Conservation (phyloP, 768 basidiomycete genomes). For the Tephrocybe sp. region DNA sequence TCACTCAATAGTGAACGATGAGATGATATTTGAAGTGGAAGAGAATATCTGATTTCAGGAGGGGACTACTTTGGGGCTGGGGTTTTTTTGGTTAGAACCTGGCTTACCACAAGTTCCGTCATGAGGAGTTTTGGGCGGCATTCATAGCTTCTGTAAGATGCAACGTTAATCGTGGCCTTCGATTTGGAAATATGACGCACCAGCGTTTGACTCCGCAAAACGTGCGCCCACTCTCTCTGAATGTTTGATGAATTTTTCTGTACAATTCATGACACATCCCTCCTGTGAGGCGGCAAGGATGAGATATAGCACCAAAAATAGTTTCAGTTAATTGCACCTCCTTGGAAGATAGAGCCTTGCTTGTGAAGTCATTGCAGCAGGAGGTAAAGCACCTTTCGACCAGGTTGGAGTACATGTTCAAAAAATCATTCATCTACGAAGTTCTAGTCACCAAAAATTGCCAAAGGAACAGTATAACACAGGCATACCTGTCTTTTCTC, state of each 20-base stretch:
- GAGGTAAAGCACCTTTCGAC: slow-evolving; percentile 96
- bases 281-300: slow-evolving; percentile 49
- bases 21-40: too few relatives aligned
- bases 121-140: too few relatives aligned
- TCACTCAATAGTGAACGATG: too few relatives aligned
- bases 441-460: too few relatives aligned
- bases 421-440: slow-evolving; percentile 95
- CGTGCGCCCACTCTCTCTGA: slow-evolving; percentile 91
- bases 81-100: too few relatives aligned
- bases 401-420: slow-evolving; percentile 91
- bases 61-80: too few relatives aligned
- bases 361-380: slow-evolving; percentile 96
- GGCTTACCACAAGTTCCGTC: too few relatives aligned
- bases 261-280: slow-evolving; percentile 88
- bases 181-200: too few relatives aligned
- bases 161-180: too few relatives aligned
- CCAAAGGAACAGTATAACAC: too few relatives aligned
- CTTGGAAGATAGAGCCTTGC: slow-evolving; percentile 89
- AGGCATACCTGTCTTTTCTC: slow-evolving; percentile 90
- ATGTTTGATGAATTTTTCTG: slow-evolving; percentile 97
- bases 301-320: slow-evolving; percentile 1
- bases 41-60: too few relatives aligned
- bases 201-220: slow-evolving; percentile 91
- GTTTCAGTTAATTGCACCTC: slow-evolving; percentile 59
- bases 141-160: slow-evolving; percentile 2